Conservation (phyloP, 2,329 filamentous ascomycete genomes). For the Polytolypa hystricis region DNA sequence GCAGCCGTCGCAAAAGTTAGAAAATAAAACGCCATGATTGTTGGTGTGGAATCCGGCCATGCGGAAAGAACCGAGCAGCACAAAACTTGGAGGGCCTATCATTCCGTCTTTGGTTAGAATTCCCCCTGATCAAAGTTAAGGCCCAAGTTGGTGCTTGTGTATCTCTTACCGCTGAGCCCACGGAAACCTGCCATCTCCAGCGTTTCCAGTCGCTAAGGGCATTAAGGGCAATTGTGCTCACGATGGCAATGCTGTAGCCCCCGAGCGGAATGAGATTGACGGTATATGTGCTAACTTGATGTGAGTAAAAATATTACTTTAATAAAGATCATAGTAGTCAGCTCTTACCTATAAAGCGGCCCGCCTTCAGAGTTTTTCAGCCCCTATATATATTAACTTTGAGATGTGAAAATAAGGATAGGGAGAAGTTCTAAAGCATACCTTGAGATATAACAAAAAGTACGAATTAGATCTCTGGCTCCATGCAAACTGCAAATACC, state of each 20-base stretch:
- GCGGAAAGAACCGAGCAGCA: neutral
- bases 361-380: neutral
- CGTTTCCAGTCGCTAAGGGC: conserved; percentile 14
- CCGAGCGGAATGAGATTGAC: conserved; percentile 15
- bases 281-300: conserved; percentile 11
- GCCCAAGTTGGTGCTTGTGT: neutral
- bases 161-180: conserved; percentile 2
- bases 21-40: conserved; percentile 14
- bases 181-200: conserved; percentile 12
- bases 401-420: neutral
- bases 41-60: conserved; percentile 7
- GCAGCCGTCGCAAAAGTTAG: conserved; percentile 14
- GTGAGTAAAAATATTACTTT: neutral
- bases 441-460: conserved; percentile 13
- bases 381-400: neutral
- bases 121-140: neutral
- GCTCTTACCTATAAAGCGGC: neutral
- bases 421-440: neutral
- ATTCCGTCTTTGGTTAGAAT: neutral
- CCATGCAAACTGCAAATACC: conserved; percentile 12
- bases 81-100: neutral
- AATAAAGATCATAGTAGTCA: neutral
- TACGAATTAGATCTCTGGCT: conserved; percentile 14
- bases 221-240: conserved; percentile 12
- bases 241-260: conserved; percentile 13